These are phyloP conservation scores for Chrysochromulina tobinii DNA, from an alignment of 78 protist genomes.

Conservation along the genomic window DNA sequence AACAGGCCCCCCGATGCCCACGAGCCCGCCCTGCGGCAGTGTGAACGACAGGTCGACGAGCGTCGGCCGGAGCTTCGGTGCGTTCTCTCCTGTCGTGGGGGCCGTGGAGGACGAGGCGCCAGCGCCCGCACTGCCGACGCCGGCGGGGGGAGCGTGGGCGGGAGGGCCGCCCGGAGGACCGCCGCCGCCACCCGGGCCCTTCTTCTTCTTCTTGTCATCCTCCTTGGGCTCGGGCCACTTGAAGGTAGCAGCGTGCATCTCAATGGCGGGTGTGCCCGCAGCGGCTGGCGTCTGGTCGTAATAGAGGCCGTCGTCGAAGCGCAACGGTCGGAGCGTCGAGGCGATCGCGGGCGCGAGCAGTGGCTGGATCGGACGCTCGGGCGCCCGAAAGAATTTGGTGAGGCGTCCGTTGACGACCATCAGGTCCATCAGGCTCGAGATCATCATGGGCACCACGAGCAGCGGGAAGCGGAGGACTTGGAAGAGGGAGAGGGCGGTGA, in stretches of 20 bases:
- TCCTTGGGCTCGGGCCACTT: not conserved
- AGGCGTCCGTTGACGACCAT: not conserved
- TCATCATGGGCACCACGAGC: slow-evolving; percentile 33
- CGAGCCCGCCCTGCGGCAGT: not conserved
- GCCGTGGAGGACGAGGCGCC: not conserved
- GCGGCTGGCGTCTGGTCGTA: not conserved
- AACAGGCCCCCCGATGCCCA: not conserved
- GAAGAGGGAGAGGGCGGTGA: slow-evolving; percentile 52
- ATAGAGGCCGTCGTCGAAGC: not conserved
- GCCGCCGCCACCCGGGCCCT: not conserved
- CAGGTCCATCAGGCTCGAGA: slow-evolving; percentile 14
- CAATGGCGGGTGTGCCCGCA: not conserved
- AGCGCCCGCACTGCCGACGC: not conserved
- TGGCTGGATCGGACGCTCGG: not conserved
- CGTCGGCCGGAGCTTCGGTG: not conserved
- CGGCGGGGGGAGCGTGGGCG: not conserved
- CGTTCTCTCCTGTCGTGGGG: no score
- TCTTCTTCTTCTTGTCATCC: not conserved
- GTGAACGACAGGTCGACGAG: not conserved
- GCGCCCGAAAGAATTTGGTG: not conserved
- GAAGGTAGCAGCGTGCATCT: not conserved
- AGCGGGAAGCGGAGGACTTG: slow-evolving; percentile 73
- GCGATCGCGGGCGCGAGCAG: not conserved
- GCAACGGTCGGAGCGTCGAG: not conserved
- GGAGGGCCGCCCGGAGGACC: not conserved